Conservation (phyloP, 768 basidiomycete genomes). For the Saitozyma sp. region DNA sequence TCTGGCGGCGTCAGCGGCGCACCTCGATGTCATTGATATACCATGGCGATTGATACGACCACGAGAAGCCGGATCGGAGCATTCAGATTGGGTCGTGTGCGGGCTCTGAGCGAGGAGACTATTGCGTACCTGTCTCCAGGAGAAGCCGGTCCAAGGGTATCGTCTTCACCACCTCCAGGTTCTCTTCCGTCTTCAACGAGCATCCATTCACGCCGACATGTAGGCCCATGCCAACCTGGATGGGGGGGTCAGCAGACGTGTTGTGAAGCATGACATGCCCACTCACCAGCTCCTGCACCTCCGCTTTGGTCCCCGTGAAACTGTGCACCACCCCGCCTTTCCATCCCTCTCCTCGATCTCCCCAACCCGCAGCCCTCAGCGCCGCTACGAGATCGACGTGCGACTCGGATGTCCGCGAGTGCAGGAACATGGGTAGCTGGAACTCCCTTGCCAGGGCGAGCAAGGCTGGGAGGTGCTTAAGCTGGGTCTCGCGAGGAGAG, state of each 20-base stretch:
- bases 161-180: conserved; percentile 60
- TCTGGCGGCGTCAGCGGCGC: conserved; percentile 25
- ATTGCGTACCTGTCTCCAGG: conserved; percentile 68
- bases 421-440: conserved; percentile 74
- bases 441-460: conserved; percentile 68
- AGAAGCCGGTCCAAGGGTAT: conserved; percentile 66
- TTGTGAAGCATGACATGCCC: background rate
- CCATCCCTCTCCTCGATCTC: conserved; percentile 58
- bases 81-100: background rate
- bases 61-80: too few relatives aligned
- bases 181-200: conserved; percentile 70
- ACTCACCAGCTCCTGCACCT: conserved; percentile 67
- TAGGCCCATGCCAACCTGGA: conserved; percentile 71
- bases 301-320: conserved; percentile 68
- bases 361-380: conserved; percentile 67
- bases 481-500: conserved; percentile 63
- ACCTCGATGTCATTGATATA: background rate
- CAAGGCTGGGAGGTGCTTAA: conserved; percentile 66
- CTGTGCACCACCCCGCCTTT: conserved; percentile 79
- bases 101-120: background rate
- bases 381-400: conserved; percentile 69
- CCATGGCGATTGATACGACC: background rate
- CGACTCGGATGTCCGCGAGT: conserved; percentile 66
- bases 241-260: background rate
- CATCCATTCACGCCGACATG: conserved; percentile 74